Evolutionary conservation across 2,329 filamentous ascomycete species (phyloP).

Genomic region (Coniochaeta prunicola): DNA sequence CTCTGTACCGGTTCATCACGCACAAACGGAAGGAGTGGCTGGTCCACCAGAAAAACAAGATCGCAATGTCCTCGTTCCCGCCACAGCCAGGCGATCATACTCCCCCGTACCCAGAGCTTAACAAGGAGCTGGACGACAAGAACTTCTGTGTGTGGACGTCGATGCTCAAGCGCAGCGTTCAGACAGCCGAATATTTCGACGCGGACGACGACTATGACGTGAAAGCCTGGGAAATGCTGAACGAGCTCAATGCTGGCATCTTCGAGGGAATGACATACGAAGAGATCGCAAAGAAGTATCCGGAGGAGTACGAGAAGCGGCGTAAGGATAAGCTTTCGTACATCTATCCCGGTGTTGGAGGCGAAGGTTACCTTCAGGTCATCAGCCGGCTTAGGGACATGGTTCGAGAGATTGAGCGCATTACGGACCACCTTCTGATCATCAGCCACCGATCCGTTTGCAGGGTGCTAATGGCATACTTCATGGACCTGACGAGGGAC

Average conservation of each 20-base stretch:
- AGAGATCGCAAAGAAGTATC: conserved; percentile 73
- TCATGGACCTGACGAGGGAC: conserved; percentile 83
- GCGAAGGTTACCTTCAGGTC: conserved; percentile 93
- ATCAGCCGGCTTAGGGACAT: conserved; percentile 93
- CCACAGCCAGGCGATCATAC: conserved; percentile 86
- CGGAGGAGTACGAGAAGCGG: conserved; percentile 75
- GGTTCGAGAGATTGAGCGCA: conserved; percentile 94
- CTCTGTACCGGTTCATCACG: conserved; percentile 78
- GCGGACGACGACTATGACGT: conserved; percentile 89
- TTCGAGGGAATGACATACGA: conserved; percentile 96
- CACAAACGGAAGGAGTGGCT: conserved; percentile 76
- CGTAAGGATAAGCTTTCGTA: conserved; percentile 87
- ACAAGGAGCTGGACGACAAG: conserved; percentile 65
- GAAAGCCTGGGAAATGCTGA: conserved; percentile 97
- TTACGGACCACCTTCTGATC: conserved; percentile 89
- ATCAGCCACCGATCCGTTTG: conserved; percentile 90
- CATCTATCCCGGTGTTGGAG: conserved; percentile 91
- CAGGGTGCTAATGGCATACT: conserved; percentile 90
- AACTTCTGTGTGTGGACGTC: conserved; percentile 98
- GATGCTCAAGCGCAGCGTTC: conserved; percentile 85
- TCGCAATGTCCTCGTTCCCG: conserved; percentile 74
- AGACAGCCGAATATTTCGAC: conserved; percentile 85
- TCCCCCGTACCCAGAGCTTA: conserved; percentile 84
- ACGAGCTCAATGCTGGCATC: conserved; percentile 86
- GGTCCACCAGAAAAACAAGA: conserved; percentile 70